These are phyloP conservation scores for Firmiana major DNA, from an alignment of 345 rosid genomes.

Conservation along the genomic window DNA sequence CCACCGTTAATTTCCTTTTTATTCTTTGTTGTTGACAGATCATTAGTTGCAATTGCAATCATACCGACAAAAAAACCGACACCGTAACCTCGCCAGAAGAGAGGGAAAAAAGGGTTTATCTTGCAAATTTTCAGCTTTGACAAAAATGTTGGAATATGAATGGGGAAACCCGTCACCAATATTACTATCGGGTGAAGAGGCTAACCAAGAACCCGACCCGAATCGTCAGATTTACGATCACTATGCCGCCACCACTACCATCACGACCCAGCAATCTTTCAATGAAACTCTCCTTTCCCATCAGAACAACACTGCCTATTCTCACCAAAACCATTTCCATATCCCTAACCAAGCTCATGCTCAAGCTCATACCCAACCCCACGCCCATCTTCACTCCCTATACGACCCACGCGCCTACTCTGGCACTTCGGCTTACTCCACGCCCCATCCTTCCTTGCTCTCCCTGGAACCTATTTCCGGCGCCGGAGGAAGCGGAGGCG, in stretches of 20 bases:
- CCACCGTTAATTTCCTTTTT: not conserved
- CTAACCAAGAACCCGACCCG: slow-evolving; percentile 43
- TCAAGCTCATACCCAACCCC: slow-evolving; percentile 30
- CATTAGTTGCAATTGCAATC: not conserved
- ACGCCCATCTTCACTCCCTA: slow-evolving; percentile 18
- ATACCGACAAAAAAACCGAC: slow-evolving; percentile 10
- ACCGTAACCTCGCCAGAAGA: slow-evolving; percentile 17
- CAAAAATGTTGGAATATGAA: slow-evolving; percentile 77
- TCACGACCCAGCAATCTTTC: slow-evolving; percentile 27
- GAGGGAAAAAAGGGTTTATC: not conserved
- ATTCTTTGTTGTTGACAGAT: slow-evolving; percentile 21
- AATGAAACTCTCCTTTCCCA: slow-evolving; percentile 32
- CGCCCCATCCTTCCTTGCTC: slow-evolving; percentile 36
- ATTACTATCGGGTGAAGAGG: slow-evolving; percentile 41
- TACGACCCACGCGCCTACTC: slow-evolving; percentile 54
- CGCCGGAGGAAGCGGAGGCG: slow-evolving; percentile 24
- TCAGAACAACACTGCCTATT: slow-evolving; percentile 22
- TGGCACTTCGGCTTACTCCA: slow-evolving; percentile 30
- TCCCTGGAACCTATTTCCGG: slow-evolving; percentile 35
- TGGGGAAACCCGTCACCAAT: slow-evolving; percentile 71
- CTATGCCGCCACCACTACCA: slow-evolving; percentile 27
- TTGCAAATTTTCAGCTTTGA: not conserved
- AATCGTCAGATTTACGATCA: slow-evolving; percentile 48
- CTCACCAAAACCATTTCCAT: slow-evolving; percentile 23
- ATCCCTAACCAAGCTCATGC: slow-evolving; percentile 34